Percentiles rank a stretch among this genome's conserved stretches.
phyloP scores from a whole-genome alignment of 1,284 basidiomycete genomes.

The Ustanciosporium gigantosporum region DNA sequence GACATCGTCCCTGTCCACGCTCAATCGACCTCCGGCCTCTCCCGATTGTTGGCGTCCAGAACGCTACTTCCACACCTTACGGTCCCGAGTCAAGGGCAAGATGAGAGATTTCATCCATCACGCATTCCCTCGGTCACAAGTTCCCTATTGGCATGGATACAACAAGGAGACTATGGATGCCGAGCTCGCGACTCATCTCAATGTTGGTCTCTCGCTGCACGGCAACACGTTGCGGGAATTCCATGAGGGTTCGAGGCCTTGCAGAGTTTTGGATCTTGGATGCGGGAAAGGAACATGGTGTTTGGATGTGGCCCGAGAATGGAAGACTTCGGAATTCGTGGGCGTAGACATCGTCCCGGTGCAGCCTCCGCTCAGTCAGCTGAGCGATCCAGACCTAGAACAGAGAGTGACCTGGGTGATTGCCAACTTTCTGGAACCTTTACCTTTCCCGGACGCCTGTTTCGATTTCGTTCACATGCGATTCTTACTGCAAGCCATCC shows the following conservation, averaged over 20 bases:
- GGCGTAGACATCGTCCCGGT: conserved; percentile 48
- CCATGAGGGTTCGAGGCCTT: conserved; percentile 21
- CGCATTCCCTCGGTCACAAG: conserved; percentile 26
- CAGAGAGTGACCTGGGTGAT: conserved; percentile 49
- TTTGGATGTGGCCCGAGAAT: conserved; percentile 38
- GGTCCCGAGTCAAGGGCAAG: conserved; percentile 26
- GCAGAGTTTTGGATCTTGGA: conserved; percentile 44
- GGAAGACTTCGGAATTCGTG: conserved; percentile 47
- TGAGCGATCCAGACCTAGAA: conserved; percentile 35
- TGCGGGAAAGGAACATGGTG: conserved; percentile 44
- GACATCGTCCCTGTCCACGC: neutral
- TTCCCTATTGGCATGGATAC: conserved; percentile 46
- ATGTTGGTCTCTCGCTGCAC: conserved; percentile 7
- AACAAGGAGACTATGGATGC: conserved; percentile 20
- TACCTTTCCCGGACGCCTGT: conserved; percentile 46
- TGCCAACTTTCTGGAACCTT: conserved; percentile 44
- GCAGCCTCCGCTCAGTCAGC: conserved; percentile 25
- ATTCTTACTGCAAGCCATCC: conserved; percentile 27
- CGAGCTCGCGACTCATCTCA: conserved; percentile 28
- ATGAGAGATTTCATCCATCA: conserved; percentile 31
- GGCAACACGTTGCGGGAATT: conserved; percentile 20
- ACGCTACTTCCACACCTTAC: conserved; percentile 22
- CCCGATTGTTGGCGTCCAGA: conserved; percentile 38
- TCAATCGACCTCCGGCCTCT: conserved; percentile 10
- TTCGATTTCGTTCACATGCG: conserved; percentile 53